Base-by-base conservation (phyloP, 2,329 filamentous ascomycete genomes). In the Ophiostoma angusticollis region DNA sequence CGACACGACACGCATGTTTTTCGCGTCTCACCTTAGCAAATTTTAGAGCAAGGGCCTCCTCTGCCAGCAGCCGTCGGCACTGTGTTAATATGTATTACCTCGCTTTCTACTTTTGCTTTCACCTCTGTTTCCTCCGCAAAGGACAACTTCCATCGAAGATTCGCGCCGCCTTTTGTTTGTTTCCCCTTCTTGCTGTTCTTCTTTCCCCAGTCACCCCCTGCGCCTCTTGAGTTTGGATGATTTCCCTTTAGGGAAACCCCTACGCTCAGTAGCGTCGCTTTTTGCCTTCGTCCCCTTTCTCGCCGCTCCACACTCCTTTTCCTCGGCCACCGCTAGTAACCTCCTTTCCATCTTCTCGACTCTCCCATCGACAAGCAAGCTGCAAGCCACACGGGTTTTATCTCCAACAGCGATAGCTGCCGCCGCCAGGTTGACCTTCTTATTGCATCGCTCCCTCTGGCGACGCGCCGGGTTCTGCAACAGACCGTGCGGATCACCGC, bases 251-350 rank as follows among this genome's bases (percentile, higher is more conserved):
- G 39, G 45, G 39, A 37, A 38, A 37, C 38, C 39, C 41, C 46
- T 44, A 38, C 37, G 41, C 31, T 35, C 39, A 41, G 41, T 46
- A 50, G 45, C 45, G 43, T 41, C 39, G 35, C 40, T 42, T 43
- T 40, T 39, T 31, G 31, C 39, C 41, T 35, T 36, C 31, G 35
- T 44, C 40, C 32, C 35, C 38, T 41, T 39, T 40, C 30, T 41
- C 43, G 47, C 45, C 38, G 45, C 42, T 50, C 49, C 45, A 39
- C 40, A 42, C 40, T 47, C 39, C 40, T 44, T 39, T 41, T 40
- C 24, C 34, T 41, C 31, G 30, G n/a, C 28, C 25, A 14, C 7
- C 31, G n/a, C 28, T 24, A 16, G n/a, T 27, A n/a, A 25, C 11
- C 24, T 35, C 23, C 17, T 35, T 28, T 35, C 35, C 22, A n/a